Conservation (phyloP, 1,139 yeast genomes). For the Candida glucosophila region DNA sequence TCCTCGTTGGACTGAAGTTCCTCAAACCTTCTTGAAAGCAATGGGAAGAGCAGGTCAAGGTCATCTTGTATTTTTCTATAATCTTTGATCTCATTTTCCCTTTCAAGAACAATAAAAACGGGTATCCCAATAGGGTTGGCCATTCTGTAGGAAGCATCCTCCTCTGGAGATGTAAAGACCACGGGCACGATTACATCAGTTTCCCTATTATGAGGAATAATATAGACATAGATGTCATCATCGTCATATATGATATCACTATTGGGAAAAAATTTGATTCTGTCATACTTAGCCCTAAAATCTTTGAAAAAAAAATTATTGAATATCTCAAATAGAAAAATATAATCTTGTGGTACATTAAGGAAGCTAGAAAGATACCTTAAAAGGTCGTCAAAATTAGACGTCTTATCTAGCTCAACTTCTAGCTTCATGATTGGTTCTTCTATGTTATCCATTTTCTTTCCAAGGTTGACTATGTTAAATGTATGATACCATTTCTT, state of each 20-base stretch:
- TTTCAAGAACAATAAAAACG: slow-evolving; percentile 52
- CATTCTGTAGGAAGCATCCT: slow-evolving; percentile 27
- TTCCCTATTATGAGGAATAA: slow-evolving; percentile 41
- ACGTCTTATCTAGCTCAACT: slow-evolving; percentile 62
- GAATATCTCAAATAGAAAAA: slow-evolving; percentile 67
- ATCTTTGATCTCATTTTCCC: slow-evolving; percentile 35
- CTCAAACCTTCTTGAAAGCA: slow-evolving; percentile 6
- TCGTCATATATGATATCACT: slow-evolving; percentile 56
- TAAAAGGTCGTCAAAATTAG: slow-evolving; percentile 60
- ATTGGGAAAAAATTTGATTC: slow-evolving; percentile 54
- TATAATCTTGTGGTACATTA: slow-evolving; percentile 29
- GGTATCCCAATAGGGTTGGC: slow-evolving; percentile 59
- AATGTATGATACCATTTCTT: slow-evolving; percentile 67
- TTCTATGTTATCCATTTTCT: slow-evolving; percentile 24
- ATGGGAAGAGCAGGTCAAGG: no score
- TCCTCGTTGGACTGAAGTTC: slow-evolving; percentile 2
- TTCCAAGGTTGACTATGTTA: slow-evolving; percentile 50
- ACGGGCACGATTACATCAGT: slow-evolving; percentile 61
- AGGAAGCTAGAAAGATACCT: slow-evolving; percentile 49
- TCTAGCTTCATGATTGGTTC: slow-evolving; percentile 36
- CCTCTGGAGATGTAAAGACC: slow-evolving; percentile 43
- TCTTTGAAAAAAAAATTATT: slow-evolving; percentile 61
- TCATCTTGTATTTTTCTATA: slow-evolving; percentile 48
- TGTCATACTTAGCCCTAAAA: slow-evolving; percentile 55
- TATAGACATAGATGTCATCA: slow-evolving; percentile 66